These are phyloP conservation scores for Galerina sulciceps DNA, from an alignment of 768 basidiomycete genomes.

Conservation along the genomic window DNA sequence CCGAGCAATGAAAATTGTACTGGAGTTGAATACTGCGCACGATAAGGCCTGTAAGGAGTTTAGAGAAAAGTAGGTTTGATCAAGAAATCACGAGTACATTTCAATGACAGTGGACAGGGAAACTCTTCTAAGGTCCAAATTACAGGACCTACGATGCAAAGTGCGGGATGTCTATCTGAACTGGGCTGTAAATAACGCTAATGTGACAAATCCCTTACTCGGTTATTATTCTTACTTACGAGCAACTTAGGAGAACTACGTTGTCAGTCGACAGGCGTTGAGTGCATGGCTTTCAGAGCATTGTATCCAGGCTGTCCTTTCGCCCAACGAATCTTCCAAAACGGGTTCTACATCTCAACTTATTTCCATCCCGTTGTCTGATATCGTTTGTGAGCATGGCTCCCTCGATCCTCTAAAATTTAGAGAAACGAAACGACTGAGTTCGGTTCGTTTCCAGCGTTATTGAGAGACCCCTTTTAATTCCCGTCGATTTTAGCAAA, in stretches of 20 bases:
- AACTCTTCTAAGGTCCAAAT: conserved; percentile 42
- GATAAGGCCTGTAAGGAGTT: conserved; percentile 55
- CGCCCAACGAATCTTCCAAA: not conserved
- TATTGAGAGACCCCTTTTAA: not conserved
- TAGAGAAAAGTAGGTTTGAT: conserved; percentile 43
- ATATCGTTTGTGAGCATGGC: conserved; percentile 68
- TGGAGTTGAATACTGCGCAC: conserved; percentile 58
- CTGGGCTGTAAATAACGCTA: conserved; percentile 57
- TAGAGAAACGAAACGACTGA: conserved; percentile 70
- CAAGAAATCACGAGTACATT: not conserved
- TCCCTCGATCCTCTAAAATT: conserved; percentile 63
- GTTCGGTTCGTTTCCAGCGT: conserved; percentile 40
- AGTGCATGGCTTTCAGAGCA: conserved; percentile 61
- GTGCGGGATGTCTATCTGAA: conserved; percentile 63
- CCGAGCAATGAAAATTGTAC: conserved; percentile 58
- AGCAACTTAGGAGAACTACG: conserved; percentile 50
- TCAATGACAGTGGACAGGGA: conserved; percentile 37
- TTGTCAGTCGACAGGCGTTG: conserved; percentile 65
- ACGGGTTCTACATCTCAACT: not conserved
- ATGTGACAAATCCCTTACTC: conserved; percentile 35
- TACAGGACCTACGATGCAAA: conserved; percentile 52
- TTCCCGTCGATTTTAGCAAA: conserved; percentile 35
- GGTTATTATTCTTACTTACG: not conserved
- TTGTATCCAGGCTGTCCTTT: conserved; percentile 31
- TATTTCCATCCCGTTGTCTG: conserved; percentile 35